These are phyloP conservation scores for Kodamaea hsintzibuensis DNA, from an alignment of 805 yeast genomes.

Conservation along the genomic window DNA sequence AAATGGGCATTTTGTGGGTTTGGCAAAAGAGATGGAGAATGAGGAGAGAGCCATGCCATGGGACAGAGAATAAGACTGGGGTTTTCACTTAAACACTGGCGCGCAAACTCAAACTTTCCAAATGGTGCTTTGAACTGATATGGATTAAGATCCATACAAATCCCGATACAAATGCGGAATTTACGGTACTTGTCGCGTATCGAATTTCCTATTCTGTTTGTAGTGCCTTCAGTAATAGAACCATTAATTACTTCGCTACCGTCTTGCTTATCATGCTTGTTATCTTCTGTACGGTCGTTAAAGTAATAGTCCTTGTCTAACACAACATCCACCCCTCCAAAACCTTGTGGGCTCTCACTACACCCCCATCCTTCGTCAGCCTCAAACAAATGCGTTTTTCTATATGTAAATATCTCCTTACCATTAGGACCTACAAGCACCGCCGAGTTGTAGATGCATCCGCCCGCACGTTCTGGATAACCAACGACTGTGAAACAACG, in stretches of 20 bases:
- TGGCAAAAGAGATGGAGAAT: conserved; percentile 40
- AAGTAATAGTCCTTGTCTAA: conserved; percentile 23
- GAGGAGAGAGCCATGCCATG: conserved; percentile 78
- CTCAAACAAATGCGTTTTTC: conserved; percentile 74
- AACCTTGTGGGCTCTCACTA: conserved; percentile 58
- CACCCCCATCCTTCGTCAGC: conserved; percentile 85
- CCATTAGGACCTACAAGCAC: conserved; percentile 64
- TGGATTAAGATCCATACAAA: conserved; percentile 94
- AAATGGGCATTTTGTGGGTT: conserved; percentile 1
- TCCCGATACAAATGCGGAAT: conserved; percentile 61
- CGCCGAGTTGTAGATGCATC: conserved; percentile 65
- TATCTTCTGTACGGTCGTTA: conserved; percentile 15
- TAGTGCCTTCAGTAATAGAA: no score
- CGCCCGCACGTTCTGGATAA: conserved; percentile 61
- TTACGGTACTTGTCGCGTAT: not conserved
- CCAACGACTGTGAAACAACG: conserved; percentile 75
- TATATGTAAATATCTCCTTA: conserved; percentile 58
- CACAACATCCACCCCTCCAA: conserved; percentile 49
- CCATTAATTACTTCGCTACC: conserved; percentile 8
- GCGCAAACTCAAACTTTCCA: conserved; percentile 68
- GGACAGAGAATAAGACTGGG: conserved; percentile 69
- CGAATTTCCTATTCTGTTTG: no score
- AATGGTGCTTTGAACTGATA: conserved; percentile 82
- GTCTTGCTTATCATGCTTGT: conserved; percentile 8
- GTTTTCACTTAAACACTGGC: conserved; percentile 45